These are phyloP conservation scores for Stellera chamaejasme DNA, from an alignment of 345 rosid species.

Conservation along the genomic window DNA sequence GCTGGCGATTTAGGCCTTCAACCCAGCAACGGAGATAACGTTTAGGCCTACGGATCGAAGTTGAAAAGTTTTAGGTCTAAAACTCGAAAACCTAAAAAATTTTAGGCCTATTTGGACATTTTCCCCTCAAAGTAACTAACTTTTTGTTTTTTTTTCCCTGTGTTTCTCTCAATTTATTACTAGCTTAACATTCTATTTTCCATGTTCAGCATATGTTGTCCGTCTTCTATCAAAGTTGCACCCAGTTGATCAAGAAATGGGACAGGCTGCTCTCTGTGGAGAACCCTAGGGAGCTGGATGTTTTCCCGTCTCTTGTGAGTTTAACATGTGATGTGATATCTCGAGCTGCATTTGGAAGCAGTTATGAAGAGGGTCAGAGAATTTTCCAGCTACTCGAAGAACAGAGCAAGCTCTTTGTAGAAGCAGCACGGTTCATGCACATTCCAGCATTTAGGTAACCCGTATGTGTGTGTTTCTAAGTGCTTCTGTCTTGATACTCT, in stretches of 20 bases:
- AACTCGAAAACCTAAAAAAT: no score
- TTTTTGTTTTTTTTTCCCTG: not conserved
- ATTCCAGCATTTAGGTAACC: conserved; percentile 29
- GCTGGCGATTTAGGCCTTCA: no score
- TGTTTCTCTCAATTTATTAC: not conserved
- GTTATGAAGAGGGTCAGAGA: conserved; percentile 27
- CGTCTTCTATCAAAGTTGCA: conserved; percentile 22
- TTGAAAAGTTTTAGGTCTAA: no score
- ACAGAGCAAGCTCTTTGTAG: conserved; percentile 12
- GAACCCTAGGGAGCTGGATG: conserved; percentile 25
- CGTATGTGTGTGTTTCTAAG: no score
- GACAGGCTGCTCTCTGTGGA: conserved; percentile 14
- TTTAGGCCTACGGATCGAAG: no score
- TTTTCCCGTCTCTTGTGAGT: conserved; percentile 26
- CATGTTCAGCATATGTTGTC: conserved; percentile 16
- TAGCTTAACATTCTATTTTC: not conserved
- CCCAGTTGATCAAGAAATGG: conserved; percentile 22
- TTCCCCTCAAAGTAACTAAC: conserved; percentile 42
- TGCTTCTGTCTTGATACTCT: no score
- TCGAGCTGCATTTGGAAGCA: conserved; percentile 36
- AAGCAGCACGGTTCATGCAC: conserved; percentile 11
- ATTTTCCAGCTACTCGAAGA: conserved; percentile 28
- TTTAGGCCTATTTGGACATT: no score
- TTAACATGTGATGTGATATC: conserved; percentile 35
- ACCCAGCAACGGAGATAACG: no score